Percentiles rank a stretch among this genome's conserved stretches.
These are phyloP conservation scores for Fragaria ananassa DNA, from an alignment of 306 rosid genomes.

Conservation along the genomic window DNA sequence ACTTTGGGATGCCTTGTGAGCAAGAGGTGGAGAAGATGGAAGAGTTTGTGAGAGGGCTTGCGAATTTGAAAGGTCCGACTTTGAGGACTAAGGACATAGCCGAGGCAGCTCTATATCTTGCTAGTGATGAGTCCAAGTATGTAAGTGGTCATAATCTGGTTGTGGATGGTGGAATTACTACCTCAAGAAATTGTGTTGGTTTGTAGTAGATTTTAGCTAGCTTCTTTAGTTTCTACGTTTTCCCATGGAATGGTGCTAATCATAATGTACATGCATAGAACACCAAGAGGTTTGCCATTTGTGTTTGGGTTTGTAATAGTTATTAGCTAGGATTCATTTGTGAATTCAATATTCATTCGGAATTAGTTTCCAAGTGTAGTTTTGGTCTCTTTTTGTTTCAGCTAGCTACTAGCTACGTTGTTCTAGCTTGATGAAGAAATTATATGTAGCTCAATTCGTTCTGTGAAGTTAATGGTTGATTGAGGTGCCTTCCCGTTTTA, in stretches of 20 bases:
- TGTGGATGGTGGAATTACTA: constrained; percentile 86
- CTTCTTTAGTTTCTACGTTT: neutral
- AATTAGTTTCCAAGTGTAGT: neutral
- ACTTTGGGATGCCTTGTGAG: constrained; percentile 43
- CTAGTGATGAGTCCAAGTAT: constrained; percentile 86
- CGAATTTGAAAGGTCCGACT: constrained; percentile 64
- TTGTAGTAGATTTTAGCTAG: constrained; percentile 20
- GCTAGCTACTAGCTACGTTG: neutral
- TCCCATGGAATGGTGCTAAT: constrained; percentile 9
- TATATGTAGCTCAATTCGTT: neutral
- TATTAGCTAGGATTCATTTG: neutral
- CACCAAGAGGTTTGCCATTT: neutral
- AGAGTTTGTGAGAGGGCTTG: constrained; percentile 75
- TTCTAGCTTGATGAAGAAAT: neutral
- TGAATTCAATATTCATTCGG: neutral
- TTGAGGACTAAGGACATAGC: constrained; percentile 70
- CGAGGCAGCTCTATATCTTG: constrained; percentile 90
- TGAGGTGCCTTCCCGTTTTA: neutral
- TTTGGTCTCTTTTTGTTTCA: neutral
- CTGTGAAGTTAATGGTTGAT: neutral
- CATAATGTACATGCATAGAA: constrained; percentile 2
- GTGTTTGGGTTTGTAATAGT: neutral
- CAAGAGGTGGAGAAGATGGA: constrained; percentile 74
- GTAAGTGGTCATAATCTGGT: constrained; percentile 93
- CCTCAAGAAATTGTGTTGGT: constrained; percentile 72